These are phyloP conservation scores for Mortierella sp. DNA, from an alignment of 371 early-diverging fungal genomes.

Conservation along the genomic window DNA sequence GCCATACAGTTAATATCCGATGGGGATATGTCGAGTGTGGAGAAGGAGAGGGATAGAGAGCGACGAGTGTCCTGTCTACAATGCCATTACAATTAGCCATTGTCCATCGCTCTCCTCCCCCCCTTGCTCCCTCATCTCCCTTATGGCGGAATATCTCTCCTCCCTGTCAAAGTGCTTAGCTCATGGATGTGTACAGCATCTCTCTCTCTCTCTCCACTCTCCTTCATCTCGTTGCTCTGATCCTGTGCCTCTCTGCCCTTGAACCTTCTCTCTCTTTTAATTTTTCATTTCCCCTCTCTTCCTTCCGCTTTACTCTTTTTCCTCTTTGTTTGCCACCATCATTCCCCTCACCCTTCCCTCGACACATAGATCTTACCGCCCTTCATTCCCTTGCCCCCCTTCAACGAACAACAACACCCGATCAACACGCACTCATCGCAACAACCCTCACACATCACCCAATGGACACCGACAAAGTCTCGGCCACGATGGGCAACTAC, in stretches of 20 bases:
- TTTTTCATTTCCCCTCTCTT: background rate
- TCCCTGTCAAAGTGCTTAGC: background rate
- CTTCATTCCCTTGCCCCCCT: background rate
- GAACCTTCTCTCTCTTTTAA: background rate
- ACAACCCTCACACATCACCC: background rate
- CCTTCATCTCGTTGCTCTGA: background rate
- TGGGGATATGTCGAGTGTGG: no score
- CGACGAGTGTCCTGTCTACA: background rate
- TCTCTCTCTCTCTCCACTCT: background rate
- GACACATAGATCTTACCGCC: background rate
- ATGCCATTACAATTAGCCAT: background rate
- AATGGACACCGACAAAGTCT: conserved; percentile 51
- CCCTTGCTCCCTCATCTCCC: no score
- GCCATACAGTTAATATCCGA: no score
- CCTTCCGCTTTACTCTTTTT: background rate
- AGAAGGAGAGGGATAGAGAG: no score
- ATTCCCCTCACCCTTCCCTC: background rate
- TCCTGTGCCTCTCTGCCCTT: background rate
- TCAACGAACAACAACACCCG: conserved; percentile 5
- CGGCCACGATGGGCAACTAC: conserved; percentile 51
- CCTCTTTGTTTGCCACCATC: background rate
- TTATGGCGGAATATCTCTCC: conserved; percentile 7
- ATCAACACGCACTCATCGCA: background rate
- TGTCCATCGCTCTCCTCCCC: background rate
- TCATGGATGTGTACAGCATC: background rate